phyloP scores from a whole-genome alignment of 1,284 basidiomycete species.

The Ceratobasidium theobromae region DNA sequence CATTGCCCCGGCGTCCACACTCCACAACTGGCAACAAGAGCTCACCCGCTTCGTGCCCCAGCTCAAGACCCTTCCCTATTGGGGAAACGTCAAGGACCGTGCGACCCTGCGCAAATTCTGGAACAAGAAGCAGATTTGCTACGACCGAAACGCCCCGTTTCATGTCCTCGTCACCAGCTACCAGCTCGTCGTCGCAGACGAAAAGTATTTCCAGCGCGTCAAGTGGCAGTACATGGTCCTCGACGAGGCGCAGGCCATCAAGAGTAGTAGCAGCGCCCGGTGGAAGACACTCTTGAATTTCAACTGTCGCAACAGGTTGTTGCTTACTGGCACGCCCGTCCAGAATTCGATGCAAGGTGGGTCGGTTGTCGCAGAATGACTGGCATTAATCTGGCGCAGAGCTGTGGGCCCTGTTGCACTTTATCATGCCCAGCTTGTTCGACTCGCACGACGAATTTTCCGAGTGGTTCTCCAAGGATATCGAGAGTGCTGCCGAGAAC shows the following conservation, averaged over 20 bases:
- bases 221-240: constrained; percentile 99
- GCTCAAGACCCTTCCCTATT: constrained; percentile 95
- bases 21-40: constrained; percentile 99
- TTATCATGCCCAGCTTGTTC: constrained; percentile 99
- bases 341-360: constrained; percentile 99
- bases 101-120: constrained; percentile 95
- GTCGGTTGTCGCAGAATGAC: constrained; percentile 8
- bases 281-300: constrained; percentile 98
- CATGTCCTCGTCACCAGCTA: constrained; percentile 98
- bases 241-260: constrained; percentile 99
- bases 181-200: constrained; percentile 78
- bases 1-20: constrained; percentile 94
- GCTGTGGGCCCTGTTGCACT: constrained; percentile 98
- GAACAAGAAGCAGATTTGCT: constrained; percentile 97
- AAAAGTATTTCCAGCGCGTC: constrained; percentile 96
- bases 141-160: constrained; percentile 93
- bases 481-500: constrained; percentile 88
- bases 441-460: constrained; percentile 99
- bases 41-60: constrained; percentile 92
- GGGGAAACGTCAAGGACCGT: constrained; percentile 97
- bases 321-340: constrained; percentile 97
- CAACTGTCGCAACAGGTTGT: constrained; percentile 92
- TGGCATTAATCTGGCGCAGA: constrained; percentile 54
- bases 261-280: constrained; percentile 93
- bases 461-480: constrained; percentile 99